Conservation (phyloP, 176 grass and related monocot species). For the maize (Zea mays) region Zm-B73-REFERENCE-NAM-5.0 NC_050105.1:131335001-131335500, state of each 20-base stretch:
- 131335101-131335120: not conserved
- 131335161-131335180: not conserved
- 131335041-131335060: slow-evolving; percentile 5
- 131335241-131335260: not conserved
- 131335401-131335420: not conserved
- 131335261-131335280: slow-evolving; percentile 15
- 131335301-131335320: slow-evolving; percentile 7
- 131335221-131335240: not conserved
- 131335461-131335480: slow-evolving; percentile 70
- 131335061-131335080: not conserved
- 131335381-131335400: slow-evolving; percentile 4
- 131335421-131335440: slow-evolving; percentile 8
- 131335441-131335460: not conserved
- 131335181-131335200: not conserved
- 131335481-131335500: slow-evolving; percentile 93
- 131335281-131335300: not conserved
- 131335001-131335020: not conserved
- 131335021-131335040: not conserved
- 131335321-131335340: slow-evolving; percentile 7
- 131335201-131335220: not conserved
- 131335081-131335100: not conserved
- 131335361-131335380: slow-evolving; percentile 4
- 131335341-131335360: slow-evolving; percentile 8
- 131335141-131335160: not conserved
- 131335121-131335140: not conserved